A percentile compares a stretch with the other conserved stretches of the same genome.
phyloP scores from a whole-genome alignment of 2,329 filamentous ascomycete genomes.

The Didymella pinodella region DNA sequence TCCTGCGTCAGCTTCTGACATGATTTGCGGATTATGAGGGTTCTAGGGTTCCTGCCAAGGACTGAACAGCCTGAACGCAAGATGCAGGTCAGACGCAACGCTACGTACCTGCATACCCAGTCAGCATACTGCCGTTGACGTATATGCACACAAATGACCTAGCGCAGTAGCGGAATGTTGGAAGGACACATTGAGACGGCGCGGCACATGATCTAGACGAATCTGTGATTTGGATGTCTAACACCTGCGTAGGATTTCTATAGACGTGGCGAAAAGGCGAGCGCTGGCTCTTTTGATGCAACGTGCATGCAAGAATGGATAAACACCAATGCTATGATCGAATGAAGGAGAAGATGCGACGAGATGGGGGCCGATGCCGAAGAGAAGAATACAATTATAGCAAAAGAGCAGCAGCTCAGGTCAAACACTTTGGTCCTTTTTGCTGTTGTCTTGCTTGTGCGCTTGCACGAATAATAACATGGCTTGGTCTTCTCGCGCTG shows the following conservation, averaged over 20 bases:
- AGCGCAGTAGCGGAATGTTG: conserved; percentile 1
- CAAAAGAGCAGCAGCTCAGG: conserved; percentile 4
- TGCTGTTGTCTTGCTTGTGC: conserved; percentile 3
- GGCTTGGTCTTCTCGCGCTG: not conserved
- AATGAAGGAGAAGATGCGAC: not conserved
- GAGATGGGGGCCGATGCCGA: conserved; percentile 16
- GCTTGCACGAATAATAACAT: not conserved
- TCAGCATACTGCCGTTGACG: not conserved
- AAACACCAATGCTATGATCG: not conserved
- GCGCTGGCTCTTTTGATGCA: not conserved
- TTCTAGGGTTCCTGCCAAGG: conserved; percentile 15
- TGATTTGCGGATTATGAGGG: conserved; percentile 10
- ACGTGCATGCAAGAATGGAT: not conserved
- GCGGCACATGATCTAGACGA: not conserved
- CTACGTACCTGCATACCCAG: conserved; percentile 5
- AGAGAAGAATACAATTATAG: not conserved
- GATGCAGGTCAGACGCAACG: conserved; percentile 3
- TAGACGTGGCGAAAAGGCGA: conserved; percentile 8
- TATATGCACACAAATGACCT: not conserved
- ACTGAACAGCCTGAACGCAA: conserved; percentile 6
- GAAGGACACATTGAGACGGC: not conserved
- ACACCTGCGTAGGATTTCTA: conserved; percentile 22
- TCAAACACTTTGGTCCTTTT: conserved; percentile 19
- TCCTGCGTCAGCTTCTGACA: conserved; percentile 16
- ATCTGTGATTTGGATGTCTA: conserved; percentile 8